phyloP scores from a whole-genome alignment of 73 alveolate species.

The Paramecium primaurelia region DNA sequence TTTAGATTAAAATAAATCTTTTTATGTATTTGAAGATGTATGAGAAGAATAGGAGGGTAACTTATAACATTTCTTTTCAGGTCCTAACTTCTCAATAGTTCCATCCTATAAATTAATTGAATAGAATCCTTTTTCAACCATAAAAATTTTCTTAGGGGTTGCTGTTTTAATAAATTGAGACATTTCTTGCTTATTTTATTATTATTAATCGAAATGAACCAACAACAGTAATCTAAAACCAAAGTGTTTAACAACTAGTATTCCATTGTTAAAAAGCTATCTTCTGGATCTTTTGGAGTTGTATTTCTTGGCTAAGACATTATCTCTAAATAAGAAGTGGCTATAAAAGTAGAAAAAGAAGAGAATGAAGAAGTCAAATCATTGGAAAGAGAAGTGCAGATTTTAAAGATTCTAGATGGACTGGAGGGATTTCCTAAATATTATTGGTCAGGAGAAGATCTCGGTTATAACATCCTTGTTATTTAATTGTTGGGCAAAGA shows the following conservation, averaged over 20 bases:
- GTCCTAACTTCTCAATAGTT: background rate
- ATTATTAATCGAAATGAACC: background rate
- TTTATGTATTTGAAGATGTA: background rate
- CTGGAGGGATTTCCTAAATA: slow-evolving; percentile 32
- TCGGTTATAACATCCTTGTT: slow-evolving; percentile 45
- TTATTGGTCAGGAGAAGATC: slow-evolving; percentile 62
- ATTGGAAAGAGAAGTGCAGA: slow-evolving; percentile 58
- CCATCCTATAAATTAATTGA: background rate
- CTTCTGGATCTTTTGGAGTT: slow-evolving; percentile 93
- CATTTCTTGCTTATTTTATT: background rate
- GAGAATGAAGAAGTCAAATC: slow-evolving; percentile 58
- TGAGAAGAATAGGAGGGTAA: background rate
- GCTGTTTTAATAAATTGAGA: background rate
- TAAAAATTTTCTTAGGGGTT: background rate
- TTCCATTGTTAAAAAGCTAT: slow-evolving; percentile 64
- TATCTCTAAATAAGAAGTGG: slow-evolving; percentile 44
- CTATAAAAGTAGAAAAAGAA: slow-evolving; percentile 57
- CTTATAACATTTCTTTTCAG: background rate
- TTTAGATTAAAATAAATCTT: background rate
- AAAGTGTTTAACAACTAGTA: slow-evolving; percentile 55
- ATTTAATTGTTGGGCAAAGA: slow-evolving; percentile 56
- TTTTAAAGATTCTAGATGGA: slow-evolving; percentile 49
- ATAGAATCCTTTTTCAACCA: slow-evolving; percentile 9
- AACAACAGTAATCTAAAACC: background rate
- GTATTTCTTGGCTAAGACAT: slow-evolving; percentile 69